These are phyloP conservation scores for Stachybotrys chartarum DNA, from an alignment of 2,329 filamentous ascomycete genomes.

Conservation along the genomic window DNA sequence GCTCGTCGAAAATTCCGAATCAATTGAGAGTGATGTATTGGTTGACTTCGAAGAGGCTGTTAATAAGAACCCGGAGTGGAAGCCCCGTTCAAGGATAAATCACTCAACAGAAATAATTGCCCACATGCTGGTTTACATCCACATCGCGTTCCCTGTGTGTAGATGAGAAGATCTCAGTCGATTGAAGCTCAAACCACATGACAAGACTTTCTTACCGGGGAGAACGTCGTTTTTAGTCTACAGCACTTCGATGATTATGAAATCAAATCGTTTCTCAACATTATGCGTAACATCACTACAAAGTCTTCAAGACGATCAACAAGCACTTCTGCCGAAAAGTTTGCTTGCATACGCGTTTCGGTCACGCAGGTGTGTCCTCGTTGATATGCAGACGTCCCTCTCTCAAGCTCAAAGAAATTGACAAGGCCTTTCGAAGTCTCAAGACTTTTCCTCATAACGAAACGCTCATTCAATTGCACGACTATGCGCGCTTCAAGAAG, in stretches of 20 bases:
- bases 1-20: constrained; percentile 4
- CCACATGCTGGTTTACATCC: background rate
- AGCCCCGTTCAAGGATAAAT: background rate
- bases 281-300: no score
- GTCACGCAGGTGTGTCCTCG: background rate
- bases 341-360: background rate
- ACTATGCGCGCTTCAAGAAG: background rate
- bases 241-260: background rate
- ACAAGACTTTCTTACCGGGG: no score
- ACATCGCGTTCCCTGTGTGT: background rate
- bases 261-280: background rate
- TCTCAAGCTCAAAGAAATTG: background rate
- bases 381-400: background rate
- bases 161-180: background rate
- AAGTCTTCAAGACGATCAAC: background rate
- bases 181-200: no score
- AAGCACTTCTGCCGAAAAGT: background rate
- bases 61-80: constrained; percentile 3
- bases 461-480: background rate
- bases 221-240: no score
- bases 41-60: constrained; percentile 7
- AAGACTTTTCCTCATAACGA: background rate
- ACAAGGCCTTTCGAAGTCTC: background rate
- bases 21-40: constrained; percentile 6
- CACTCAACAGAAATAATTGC: no score